These are phyloP conservation scores for Penicillium diatomitis DNA, from an alignment of 495 filamentous ascomycete genomes.

Conservation along the genomic window DNA sequence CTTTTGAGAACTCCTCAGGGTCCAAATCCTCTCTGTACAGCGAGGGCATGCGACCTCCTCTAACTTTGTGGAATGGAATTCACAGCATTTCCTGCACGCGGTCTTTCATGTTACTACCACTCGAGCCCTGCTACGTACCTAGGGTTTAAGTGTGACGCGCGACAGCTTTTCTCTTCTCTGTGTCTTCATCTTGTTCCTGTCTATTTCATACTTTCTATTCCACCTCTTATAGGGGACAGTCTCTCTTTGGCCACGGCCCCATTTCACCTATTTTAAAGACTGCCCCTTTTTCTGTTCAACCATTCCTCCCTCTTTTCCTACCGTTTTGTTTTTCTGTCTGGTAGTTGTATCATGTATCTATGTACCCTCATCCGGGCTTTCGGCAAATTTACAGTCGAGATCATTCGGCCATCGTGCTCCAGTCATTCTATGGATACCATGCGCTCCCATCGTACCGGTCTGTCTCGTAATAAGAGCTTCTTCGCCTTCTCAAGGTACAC, in stretches of 20 bases:
- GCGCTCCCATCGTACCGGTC: too few species aligned
- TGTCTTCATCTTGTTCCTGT: constrained; percentile 4
- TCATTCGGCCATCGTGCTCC: too few species aligned
- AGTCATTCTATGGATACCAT: too few species aligned
- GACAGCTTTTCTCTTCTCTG: constrained; percentile 8
- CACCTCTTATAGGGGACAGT: constrained; percentile 5
- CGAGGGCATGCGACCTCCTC: constrained; percentile 23
- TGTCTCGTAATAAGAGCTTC: too few species aligned
- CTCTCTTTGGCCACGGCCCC: background rate
- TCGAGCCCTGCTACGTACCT: constrained; percentile 37
- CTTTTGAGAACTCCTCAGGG: constrained; percentile 5
- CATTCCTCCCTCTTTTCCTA: constrained; percentile 9
- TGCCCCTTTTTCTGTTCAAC: constrained; percentile 7
- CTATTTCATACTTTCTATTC: constrained; percentile 7
- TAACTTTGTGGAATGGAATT: constrained; percentile 9
- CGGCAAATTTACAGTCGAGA: background rate
- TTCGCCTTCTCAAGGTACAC: too few species aligned
- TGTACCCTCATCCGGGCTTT: constrained; percentile 27
- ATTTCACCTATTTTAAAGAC: constrained; percentile 5
- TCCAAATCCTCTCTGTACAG: constrained; percentile 20
- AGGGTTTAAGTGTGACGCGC: constrained; percentile 27
- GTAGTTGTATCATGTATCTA: constrained; percentile 42
- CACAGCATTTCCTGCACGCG: constrained; percentile 23
- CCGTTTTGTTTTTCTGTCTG: constrained; percentile 24
- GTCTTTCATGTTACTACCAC: constrained; percentile 17